These are phyloP conservation scores for Furcasterigmium sp. DNA, from an alignment of 2,329 filamentous ascomycete species.

Conservation along the genomic window DNA sequence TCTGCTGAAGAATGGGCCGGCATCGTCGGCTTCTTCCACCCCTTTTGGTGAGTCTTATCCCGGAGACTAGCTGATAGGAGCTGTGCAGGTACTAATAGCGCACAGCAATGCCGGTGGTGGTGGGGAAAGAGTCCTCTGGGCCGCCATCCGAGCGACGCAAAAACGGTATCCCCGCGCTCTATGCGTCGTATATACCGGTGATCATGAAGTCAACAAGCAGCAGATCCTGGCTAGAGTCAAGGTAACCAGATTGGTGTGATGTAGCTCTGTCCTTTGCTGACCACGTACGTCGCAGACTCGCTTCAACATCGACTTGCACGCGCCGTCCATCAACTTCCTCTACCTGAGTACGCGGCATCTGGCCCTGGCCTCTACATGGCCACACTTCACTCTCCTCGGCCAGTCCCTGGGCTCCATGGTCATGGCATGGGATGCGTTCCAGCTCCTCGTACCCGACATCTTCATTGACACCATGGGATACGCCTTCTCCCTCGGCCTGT, in stretches of 20 bases:
- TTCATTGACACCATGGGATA: slow-evolving; percentile 99
- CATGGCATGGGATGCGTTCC: slow-evolving; percentile 87
- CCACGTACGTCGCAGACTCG: slow-evolving; percentile 53
- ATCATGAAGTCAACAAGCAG: slow-evolving; percentile 80
- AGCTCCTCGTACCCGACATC: slow-evolving; percentile 84
- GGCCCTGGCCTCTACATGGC: slow-evolving; percentile 83
- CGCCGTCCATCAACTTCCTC: slow-evolving; percentile 78
- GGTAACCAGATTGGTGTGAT: slow-evolving; percentile 33
- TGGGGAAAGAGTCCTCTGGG: slow-evolving; percentile 94
- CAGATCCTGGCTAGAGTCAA: slow-evolving; percentile 73
- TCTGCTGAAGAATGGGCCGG: slow-evolving; percentile 64
- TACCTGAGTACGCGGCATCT: slow-evolving; percentile 85
- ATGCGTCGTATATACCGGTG: slow-evolving; percentile 91
- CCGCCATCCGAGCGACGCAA: slow-evolving; percentile 87
- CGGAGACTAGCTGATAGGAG: no score
- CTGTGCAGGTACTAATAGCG: slow-evolving; percentile 7
- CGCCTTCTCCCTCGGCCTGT: slow-evolving; percentile 80
- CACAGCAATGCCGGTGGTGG: slow-evolving; percentile 88
- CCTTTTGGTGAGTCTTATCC: slow-evolving; percentile 77
- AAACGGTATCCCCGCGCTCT: slow-evolving; percentile 81
- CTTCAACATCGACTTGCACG: slow-evolving; percentile 87
- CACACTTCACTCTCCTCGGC: slow-evolving; percentile 87
- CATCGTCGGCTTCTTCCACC: slow-evolving; percentile 93
- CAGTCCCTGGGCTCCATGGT: slow-evolving; percentile 86
- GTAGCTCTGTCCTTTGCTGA: slow-evolving; percentile 7